These are phyloP conservation scores for Panaeolus cyanescens DNA, from an alignment of 768 basidiomycete genomes.

Conservation along the genomic window DNA sequence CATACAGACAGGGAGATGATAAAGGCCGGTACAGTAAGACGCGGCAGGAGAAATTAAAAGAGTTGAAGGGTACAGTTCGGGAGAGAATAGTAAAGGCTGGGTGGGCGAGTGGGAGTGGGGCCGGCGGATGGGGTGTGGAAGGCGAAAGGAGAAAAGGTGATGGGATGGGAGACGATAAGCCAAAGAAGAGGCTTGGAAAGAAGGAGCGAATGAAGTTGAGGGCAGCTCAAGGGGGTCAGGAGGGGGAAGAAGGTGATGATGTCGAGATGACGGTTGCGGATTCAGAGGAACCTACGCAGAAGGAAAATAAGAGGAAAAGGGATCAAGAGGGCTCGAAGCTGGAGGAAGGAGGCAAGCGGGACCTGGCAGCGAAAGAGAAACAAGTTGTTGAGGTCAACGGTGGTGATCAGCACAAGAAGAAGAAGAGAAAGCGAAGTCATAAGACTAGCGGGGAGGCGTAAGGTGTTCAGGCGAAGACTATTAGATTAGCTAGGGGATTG, in stretches of 20 bases:
- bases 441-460: conserved; percentile 21
- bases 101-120: conserved; percentile 2
- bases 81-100: conserved; percentile 33
- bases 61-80: conserved; percentile 66
- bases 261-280: conserved; percentile 33
- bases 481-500: no score
- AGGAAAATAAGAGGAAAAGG: background rate
- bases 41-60: conserved; percentile 65
- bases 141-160: conserved; percentile 14
- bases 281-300: background rate
- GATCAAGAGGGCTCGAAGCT: conserved; percentile 37
- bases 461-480: conserved; percentile 12
- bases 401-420: conserved; percentile 26
- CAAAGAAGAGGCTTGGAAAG: conserved; percentile 70
- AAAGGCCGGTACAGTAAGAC: conserved; percentile 59
- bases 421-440: conserved; percentile 35
- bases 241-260: conserved; percentile 17
- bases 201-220: conserved; percentile 65
- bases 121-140: background rate
- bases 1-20: conserved; percentile 66
- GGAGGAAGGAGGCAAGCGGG: conserved; percentile 7
- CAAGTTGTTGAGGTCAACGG: conserved; percentile 14
- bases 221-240: conserved; percentile 27
- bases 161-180: conserved; percentile 19
- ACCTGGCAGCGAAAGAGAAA: background rate